Percentiles rank a stretch among this genome's conserved stretches.
phyloP scores from a whole-genome alignment of 129 eudicot genomes.

The Escallonia herrerae region DNA sequence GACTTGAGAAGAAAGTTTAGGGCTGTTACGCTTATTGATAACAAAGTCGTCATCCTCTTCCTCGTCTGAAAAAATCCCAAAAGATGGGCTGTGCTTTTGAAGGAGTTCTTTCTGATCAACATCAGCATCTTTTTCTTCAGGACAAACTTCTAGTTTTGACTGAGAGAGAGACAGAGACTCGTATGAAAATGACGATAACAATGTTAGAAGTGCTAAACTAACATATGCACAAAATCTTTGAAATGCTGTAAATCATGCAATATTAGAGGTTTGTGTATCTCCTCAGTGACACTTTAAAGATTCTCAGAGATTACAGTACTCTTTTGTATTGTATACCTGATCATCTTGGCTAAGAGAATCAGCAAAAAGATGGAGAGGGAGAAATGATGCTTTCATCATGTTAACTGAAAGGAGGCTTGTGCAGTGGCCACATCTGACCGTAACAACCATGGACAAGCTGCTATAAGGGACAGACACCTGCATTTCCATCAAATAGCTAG shows the following conservation, averaged over 20 bases:
- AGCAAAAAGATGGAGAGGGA: constrained; percentile 58
- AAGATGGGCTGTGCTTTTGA: constrained; percentile 34
- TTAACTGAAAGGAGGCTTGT: constrained; percentile 68
- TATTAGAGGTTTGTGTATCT: too few species aligned
- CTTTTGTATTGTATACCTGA: background rate
- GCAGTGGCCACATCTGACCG: constrained; percentile 90
- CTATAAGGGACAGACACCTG: constrained; percentile 80
- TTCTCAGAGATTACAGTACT: too few species aligned
- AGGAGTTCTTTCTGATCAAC: constrained; percentile 6
- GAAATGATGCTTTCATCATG: constrained; percentile 56
- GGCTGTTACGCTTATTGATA: constrained; percentile 54
- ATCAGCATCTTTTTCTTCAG: constrained; percentile 31
- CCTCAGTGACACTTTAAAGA: too few species aligned
- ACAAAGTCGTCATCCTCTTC: constrained; percentile 51
- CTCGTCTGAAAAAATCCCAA: constrained; percentile 46
- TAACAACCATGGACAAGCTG: constrained; percentile 70
- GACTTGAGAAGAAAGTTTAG: background rate
- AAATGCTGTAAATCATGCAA: too few species aligned
- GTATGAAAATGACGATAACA: background rate
- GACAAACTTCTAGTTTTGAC: constrained; percentile 31
- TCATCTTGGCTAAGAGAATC: constrained; percentile 40
- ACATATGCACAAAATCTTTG: too few species aligned
- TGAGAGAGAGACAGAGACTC: constrained; percentile 9
- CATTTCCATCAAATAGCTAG: background rate
- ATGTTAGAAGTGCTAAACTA: too few species aligned